A percentile compares a stretch with the other conserved stretches of the same genome.
These are phyloP conservation scores for Melastoma candidum DNA, from an alignment of 441 rosid genomes.

Conservation along the genomic window DNA sequence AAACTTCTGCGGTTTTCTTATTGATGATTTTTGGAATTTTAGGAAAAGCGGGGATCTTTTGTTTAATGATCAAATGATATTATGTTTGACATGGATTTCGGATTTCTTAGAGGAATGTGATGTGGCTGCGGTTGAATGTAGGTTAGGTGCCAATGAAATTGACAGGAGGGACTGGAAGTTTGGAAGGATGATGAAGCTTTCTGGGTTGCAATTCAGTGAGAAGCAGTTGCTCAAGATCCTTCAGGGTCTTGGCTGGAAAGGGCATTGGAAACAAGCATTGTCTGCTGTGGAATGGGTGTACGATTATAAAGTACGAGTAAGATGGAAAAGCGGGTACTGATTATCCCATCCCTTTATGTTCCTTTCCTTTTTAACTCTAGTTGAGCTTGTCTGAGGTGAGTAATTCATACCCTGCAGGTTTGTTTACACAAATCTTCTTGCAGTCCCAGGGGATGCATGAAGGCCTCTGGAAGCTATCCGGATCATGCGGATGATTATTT, in stretches of 20 bases:
- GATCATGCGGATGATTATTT: slow-evolving; percentile 29
- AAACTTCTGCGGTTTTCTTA: too few species aligned
- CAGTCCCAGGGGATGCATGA: slow-evolving; percentile 64
- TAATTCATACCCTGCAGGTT: slow-evolving; percentile 40
- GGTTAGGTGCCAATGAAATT: slow-evolving; percentile 60
- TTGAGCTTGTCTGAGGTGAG: not conserved
- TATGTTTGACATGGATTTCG: not conserved
- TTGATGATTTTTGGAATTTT: too few species aligned
- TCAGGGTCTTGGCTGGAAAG: slow-evolving; percentile 43
- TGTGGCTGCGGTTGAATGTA: slow-evolving; percentile 7
- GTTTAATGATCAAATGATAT: not conserved
- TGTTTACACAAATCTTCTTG: slow-evolving; percentile 84
- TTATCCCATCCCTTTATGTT: not conserved
- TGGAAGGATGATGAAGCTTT: slow-evolving; percentile 81
- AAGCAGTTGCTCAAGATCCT: slow-evolving; percentile 75
- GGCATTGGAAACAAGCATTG: slow-evolving; percentile 70
- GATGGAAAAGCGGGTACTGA: slow-evolving; percentile 59
- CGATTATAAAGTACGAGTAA: slow-evolving; percentile 39
- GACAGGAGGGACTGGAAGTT: slow-evolving; percentile 77
- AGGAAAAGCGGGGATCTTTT: too few species aligned
- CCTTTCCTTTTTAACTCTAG: not conserved
- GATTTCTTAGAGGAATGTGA: slow-evolving; percentile 6
- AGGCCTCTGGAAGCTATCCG: slow-evolving; percentile 64
- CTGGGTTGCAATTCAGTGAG: slow-evolving; percentile 68
- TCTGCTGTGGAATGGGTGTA: slow-evolving; percentile 78